phyloP scores from a whole-genome alignment of 495 filamentous ascomycete species.

The Xylaria flabelliformis region DNA sequence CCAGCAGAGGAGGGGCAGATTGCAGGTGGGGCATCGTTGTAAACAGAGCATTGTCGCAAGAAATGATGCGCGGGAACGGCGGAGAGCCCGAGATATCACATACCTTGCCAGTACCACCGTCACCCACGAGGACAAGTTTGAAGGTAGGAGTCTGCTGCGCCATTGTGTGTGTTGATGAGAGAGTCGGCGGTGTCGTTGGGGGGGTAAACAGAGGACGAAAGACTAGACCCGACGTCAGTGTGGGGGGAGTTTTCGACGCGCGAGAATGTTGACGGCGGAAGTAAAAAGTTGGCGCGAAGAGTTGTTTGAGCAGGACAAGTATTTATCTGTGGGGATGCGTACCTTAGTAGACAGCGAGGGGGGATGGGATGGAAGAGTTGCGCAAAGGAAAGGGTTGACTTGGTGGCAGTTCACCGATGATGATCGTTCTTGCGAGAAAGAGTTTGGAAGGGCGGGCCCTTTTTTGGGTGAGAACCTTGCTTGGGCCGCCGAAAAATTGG shows the following conservation, averaged over 20 bases:
- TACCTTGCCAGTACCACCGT: constrained; percentile 99
- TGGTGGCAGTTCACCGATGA: constrained; percentile 28
- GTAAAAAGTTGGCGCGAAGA: constrained; percentile 8
- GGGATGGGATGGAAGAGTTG: constrained; percentile 1
- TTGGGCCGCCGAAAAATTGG: constrained; percentile 31
- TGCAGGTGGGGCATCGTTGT: constrained; percentile 32
- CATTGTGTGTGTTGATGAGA: constrained; percentile 56
- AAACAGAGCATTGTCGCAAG: constrained; percentile 32
- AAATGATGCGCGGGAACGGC: constrained; percentile 23
- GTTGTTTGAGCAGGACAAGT: not conserved
- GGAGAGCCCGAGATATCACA: constrained; percentile 43
- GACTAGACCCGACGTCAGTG: constrained; percentile 44
- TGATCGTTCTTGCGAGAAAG: constrained; percentile 29
- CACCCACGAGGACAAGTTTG: constrained; percentile 99
- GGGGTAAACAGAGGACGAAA: constrained; percentile 48
- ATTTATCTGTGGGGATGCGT: constrained; percentile 14
- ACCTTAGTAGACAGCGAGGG: constrained; percentile 12
- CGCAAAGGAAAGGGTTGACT: not conserved
- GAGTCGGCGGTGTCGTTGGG: constrained; percentile 30
- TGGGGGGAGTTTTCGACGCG: constrained; percentile 26
- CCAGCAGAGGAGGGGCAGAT: constrained; percentile 34
- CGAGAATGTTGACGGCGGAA: constrained; percentile 17
- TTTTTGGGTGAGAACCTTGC: constrained; percentile 28
- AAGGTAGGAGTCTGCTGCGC: constrained; percentile 73
- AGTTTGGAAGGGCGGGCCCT: constrained; percentile 29